Evolutionary conservation across 2,329 filamentous ascomycete genomes (phyloP), one percentile per base, ranked within the genome.

Genomic region (Beauveria australis): DNA sequence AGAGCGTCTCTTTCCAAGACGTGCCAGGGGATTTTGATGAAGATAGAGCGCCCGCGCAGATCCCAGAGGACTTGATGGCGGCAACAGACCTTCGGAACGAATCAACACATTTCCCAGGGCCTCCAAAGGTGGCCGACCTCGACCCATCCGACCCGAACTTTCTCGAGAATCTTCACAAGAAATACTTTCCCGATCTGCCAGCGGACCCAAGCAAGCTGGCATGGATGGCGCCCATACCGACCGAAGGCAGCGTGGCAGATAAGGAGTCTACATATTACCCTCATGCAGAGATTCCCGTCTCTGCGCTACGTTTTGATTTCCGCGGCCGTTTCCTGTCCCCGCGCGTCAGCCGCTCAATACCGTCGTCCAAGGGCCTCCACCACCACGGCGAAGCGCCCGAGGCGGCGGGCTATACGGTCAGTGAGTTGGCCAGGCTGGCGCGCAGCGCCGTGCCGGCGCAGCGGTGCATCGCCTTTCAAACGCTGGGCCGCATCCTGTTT

Each of bases 321-420:
- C 83, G 81, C 55, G 94, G 93, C 63, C 81, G 82, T 0, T 80
- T 99, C 3, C 80, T 99, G 14, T 85, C 93, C 0, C 94, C 94
- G 0, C 81, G 85, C 53, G 82, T 85, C 40, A 86, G 91, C 28
- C 81, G 92, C 60, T 79, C 83, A 2, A 86, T 97, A 28, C 89
- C 93, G 5, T 84, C 85, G 1, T 87, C 85, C 14, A 84, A 88
- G 62, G 94, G 94, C 0, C 81, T 99, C 16, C 94, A 99, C 73
- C 93, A 99, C 73, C 94, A 99, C 72, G 92, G 89, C 64, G 86
- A 92, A 62, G 92, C 93, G 1, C 94, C 94, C 18, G 91, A 96
- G 73, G 91, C 92, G 1, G 94, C 94, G 0, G 94, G 94, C 0
- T 99, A 99, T 74, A 97, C 94, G 0, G 83, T 99, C 33, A 85